Evolutionary conservation across 495 filamentous ascomycete genomes (phyloP).

Genomic region (Penicillium goetzii): DNA sequence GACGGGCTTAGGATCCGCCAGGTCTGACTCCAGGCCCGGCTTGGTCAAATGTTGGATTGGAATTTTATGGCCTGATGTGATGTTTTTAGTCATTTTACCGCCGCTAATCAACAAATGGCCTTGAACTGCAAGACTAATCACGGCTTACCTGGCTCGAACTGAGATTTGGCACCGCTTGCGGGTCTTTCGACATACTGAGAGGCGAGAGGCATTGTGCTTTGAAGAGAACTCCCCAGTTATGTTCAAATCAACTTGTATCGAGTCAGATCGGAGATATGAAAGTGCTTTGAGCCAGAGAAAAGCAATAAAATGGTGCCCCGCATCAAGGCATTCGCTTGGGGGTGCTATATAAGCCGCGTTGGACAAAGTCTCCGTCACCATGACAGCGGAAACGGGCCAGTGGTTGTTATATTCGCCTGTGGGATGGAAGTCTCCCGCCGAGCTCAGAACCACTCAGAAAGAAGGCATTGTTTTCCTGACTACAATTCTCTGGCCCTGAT

Average conservation of each 20-base stretch:
- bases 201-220: slow-evolving; percentile 21
- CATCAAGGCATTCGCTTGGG: background rate
- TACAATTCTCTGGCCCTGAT: background rate
- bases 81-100: background rate
- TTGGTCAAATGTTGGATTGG: slow-evolving; percentile 69
- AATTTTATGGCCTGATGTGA: slow-evolving; percentile 62
- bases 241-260: background rate
- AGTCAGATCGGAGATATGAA: background rate
- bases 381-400: slow-evolving; percentile 6
- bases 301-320: background rate
- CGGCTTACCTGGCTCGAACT: slow-evolving; percentile 34
- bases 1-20: slow-evolving; percentile 65
- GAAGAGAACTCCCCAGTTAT: background rate
- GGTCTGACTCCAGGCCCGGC: slow-evolving; percentile 69
- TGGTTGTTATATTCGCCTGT: background rate
- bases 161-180: slow-evolving; percentile 32
- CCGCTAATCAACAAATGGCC: background rate
- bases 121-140: background rate
- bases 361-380: slow-evolving; percentile 8
- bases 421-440: background rate
- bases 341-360: slow-evolving; percentile 12
- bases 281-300: background rate
- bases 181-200: slow-evolving; percentile 28
- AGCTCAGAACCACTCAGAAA: background rate
- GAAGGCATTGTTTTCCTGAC: background rate